These are phyloP conservation scores for Skeletonema potamos DNA, from an alignment of 108 stramenopile genomes.

Conservation along the genomic window DNA sequence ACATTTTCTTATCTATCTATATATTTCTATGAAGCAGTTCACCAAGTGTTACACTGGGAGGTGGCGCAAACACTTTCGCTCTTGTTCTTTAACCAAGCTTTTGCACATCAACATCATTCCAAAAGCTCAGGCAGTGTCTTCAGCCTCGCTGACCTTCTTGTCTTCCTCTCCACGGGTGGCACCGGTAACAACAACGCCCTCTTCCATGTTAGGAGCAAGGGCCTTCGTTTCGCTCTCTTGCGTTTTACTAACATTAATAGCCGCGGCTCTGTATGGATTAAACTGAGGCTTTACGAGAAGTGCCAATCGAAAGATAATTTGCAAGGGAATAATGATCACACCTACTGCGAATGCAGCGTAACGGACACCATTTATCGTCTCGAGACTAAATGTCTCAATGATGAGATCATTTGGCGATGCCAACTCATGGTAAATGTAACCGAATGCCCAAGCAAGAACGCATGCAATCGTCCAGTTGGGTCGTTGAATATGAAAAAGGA, in stretches of 20 bases:
- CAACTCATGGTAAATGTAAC: constrained; percentile 57
- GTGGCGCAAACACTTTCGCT: too few species aligned
- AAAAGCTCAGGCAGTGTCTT: not conserved
- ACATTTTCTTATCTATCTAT: not conserved
- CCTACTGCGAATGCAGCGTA: constrained; percentile 36
- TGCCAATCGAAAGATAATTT: constrained; percentile 22
- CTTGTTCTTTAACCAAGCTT: too few species aligned
- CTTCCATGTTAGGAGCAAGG: not conserved
- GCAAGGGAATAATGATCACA: constrained; percentile 17
- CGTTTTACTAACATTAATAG: not conserved
- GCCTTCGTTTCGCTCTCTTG: not conserved
- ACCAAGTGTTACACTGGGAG: too few species aligned
- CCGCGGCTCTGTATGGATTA: constrained; percentile 29
- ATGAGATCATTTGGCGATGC: constrained; percentile 53
- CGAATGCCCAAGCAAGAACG: constrained; percentile 73
- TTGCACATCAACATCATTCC: too few species aligned
- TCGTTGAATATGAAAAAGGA: constrained; percentile 29
- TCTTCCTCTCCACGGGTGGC: not conserved
- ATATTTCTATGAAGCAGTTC: too few species aligned
- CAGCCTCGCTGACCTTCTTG: not conserved
- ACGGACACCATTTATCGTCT: constrained; percentile 34
- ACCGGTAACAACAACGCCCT: not conserved
- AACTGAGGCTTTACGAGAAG: constrained; percentile 11
- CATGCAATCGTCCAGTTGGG: constrained; percentile 61
- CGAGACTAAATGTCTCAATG: constrained; percentile 33